Evolutionary conservation across 176 grass and related monocot species (phyloP).

Genomic region (Zizania latifolia): DNA sequence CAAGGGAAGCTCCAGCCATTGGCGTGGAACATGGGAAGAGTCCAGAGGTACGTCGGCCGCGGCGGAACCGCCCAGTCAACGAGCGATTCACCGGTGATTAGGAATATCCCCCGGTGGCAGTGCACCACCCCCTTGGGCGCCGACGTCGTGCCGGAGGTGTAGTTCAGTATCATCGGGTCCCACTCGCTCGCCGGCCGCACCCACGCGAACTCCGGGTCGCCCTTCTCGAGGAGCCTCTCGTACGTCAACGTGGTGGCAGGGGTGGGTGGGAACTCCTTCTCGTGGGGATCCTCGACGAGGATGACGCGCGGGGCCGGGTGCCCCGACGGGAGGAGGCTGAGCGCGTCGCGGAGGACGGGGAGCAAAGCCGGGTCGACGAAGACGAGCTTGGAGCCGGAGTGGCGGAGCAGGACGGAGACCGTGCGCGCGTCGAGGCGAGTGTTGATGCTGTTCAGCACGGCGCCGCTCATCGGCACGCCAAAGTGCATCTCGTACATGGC

Average conservation of each 20-base stretch:
- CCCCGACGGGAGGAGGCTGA: conserved; percentile 37
- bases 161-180: conserved; percentile 89
- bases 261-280: conserved; percentile 11
- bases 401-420: conserved; percentile 61
- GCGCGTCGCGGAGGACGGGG: conserved; percentile 39
- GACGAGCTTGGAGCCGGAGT: conserved; percentile 59
- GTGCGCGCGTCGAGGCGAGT: conserved; percentile 78
- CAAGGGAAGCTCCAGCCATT: conserved; percentile 90
- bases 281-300: conserved; percentile 61
- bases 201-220: conserved; percentile 67
- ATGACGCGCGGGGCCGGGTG: conserved; percentile 41
- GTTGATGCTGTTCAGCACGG: conserved; percentile 89
- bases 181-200: conserved; percentile 59
- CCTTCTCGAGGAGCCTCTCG: conserved; percentile 47
- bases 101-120: conserved; percentile 71
- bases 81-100: conserved; percentile 46
- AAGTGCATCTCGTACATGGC: conserved; percentile 96
- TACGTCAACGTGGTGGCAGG: conserved; percentile 34
- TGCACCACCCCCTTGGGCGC: conserved; percentile 85
- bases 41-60: conserved; percentile 76
- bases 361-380: conserved; percentile 45
- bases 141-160: conserved; percentile 91
- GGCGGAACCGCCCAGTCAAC: conserved; percentile 45
- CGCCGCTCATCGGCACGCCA: conserved; percentile 90
- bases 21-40: conserved; percentile 86